Conservation (phyloP, 148 eudicot species). For the Pouteria glomerata region DNA sequence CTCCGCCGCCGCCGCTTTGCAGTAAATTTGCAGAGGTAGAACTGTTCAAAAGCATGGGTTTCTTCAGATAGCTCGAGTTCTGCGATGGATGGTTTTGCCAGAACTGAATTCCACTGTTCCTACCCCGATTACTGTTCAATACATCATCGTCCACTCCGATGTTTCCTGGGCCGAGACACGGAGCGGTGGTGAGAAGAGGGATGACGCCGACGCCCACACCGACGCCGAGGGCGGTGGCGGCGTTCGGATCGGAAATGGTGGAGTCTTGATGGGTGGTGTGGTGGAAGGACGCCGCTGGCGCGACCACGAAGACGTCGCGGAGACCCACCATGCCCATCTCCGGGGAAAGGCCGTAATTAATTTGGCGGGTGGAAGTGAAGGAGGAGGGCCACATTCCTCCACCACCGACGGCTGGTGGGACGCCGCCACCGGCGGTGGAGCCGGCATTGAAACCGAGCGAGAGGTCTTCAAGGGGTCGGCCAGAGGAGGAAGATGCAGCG, state of each 20-base stretch:
- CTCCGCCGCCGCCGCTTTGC: constrained; percentile 10
- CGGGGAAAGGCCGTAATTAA: constrained; percentile 39
- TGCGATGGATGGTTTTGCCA: constrained; percentile 41
- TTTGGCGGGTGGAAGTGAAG: constrained; percentile 17
- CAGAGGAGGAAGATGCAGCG: constrained; percentile 34
- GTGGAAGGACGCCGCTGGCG: constrained; percentile 52
- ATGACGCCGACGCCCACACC: constrained; percentile 56
- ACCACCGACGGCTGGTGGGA: constrained; percentile 4
- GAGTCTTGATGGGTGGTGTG: constrained; percentile 11
- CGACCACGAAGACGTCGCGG: constrained; percentile 48
- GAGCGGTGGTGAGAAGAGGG: constrained; percentile 55
- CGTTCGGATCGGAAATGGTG: constrained; percentile 20
- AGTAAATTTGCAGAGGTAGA: constrained; percentile 19
- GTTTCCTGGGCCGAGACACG: constrained; percentile 16
- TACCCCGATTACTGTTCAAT: constrained; percentile 11
- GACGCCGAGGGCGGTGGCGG: constrained; percentile 30
- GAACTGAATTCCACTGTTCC: constrained; percentile 25
- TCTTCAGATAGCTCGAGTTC: constrained; percentile 19
- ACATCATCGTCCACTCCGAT: constrained; percentile 15
- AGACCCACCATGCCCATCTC: constrained; percentile 59
- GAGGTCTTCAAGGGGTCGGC: constrained; percentile 29
- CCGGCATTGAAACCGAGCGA: constrained; percentile 53
- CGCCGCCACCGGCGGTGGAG: constrained; percentile 15
- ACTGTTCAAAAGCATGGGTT: constrained; percentile 26
- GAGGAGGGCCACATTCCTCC: constrained; percentile 46